Evolutionary conservation across 2,329 filamentous ascomycete genomes (phyloP).

Genomic region (Penicillium polonicum): DNA sequence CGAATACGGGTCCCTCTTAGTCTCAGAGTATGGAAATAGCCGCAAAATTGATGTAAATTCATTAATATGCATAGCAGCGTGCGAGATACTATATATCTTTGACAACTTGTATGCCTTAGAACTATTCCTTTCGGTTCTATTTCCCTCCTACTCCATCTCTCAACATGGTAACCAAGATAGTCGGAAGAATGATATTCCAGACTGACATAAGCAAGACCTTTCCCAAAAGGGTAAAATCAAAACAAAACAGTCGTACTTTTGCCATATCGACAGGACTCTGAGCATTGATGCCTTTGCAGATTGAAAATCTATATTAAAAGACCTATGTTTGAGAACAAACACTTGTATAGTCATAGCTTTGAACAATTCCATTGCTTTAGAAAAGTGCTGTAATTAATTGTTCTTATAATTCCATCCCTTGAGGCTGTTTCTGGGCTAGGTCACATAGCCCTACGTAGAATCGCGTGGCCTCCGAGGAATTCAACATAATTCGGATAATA

Average conservation of each 20-base stretch:
- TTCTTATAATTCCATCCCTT: neutral
- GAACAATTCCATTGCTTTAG: neutral
- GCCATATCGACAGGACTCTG: neutral
- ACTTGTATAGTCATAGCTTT: neutral
- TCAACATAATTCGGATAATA: slow-evolving; percentile 8
- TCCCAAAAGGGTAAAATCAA: slow-evolving; percentile 30
- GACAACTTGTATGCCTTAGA: neutral
- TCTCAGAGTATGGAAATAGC: neutral
- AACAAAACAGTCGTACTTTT: slow-evolving; percentile 30
- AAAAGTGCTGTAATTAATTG: too few species aligned
- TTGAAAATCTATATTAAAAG: neutral
- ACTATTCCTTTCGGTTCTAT: neutral
- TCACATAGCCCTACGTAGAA: slow-evolving; percentile 6
- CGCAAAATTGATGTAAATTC: neutral
- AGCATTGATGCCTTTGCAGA: neutral
- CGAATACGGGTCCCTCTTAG: neutral
- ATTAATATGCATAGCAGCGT: neutral
- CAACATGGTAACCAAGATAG: neutral
- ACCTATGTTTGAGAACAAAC: neutral
- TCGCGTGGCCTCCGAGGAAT: slow-evolving; percentile 18
- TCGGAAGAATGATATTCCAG: neutral
- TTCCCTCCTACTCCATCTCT: neutral
- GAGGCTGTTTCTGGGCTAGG: slow-evolving; percentile 1
- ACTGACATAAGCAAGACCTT: slow-evolving; percentile 8
- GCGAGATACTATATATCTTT: neutral